Evolutionary conservation across 495 filamentous ascomycete species (phyloP), one percentile per base, ranked within the genome.

Genomic region (Diplogelasinospora grovesii): DNA sequence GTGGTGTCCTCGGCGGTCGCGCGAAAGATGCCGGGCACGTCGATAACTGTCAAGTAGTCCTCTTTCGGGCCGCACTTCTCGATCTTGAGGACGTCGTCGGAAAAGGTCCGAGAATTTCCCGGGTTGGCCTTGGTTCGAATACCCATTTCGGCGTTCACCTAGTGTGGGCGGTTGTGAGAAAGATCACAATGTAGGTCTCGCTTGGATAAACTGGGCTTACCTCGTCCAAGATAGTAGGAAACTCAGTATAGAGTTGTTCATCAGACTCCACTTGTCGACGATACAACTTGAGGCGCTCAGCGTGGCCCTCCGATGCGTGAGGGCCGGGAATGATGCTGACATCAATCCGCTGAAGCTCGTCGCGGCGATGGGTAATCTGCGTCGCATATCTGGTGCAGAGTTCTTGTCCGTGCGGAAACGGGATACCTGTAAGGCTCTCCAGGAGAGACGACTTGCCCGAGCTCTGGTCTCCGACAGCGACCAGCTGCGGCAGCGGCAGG

Each of bases 11-110:
- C 39, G 6, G 63, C 73, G 0, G 67, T 57, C n/a, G 53, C 73
- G n/a, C 67, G 69, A 54, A 84, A 83, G 22, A 82, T 76, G 7
- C 79, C 75, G 1, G 79, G 79, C 2, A 83, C 67, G 46, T 85
- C 77, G 28, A 83, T 74, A 1, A 85, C 60, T 31, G 64, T 80
- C 2, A 85, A 55, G 45, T 83, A 69, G 14, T 74, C 60, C 41
- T 78, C 62, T 0, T 42, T 37, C 0, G 77, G 78, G 4, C 80
- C 77, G 24, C 46, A 51, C 2, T 81, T 71, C 41, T 81, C 74
- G 5, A 83, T 61, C 14, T 63, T 67, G 11, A 83, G 60, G 4
- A 82, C 54, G 51, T 78, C 66, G 2, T 66, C 52, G 1, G 65
- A 69, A 44, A 81, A 81, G 0, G 65, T 50, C 5, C 36, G 43